phyloP scores from a whole-genome alignment of 768 basidiomycete genomes.

The Collybia sp. region DNA sequence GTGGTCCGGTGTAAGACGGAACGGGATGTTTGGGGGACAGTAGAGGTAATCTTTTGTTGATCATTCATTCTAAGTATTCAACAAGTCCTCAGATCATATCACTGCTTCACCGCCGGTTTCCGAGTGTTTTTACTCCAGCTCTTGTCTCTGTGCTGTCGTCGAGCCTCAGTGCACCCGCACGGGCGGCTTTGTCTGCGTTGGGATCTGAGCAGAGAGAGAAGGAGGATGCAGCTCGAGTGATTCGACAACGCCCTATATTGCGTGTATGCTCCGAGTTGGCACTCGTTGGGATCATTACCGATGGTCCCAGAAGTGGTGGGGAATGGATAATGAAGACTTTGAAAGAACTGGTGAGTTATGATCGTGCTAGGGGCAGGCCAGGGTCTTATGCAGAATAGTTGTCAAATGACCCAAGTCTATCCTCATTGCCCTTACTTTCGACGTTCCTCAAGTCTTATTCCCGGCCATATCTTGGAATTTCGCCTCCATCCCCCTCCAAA shows the following conservation, averaged over 20 bases:
- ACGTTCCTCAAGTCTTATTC: constrained; percentile 94
- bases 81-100: constrained; percentile 67
- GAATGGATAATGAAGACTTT: constrained; percentile 88
- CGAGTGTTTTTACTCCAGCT: constrained; percentile 70
- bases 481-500: constrained; percentile 44
- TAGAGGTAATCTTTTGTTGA: constrained; percentile 58
- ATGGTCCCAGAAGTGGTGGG: constrained; percentile 69
- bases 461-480: constrained; percentile 81
- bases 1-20: constrained; percentile 85
- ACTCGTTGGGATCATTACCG: constrained; percentile 77
- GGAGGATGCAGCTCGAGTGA: constrained; percentile 77
- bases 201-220: constrained; percentile 84
- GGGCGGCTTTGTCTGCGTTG: constrained; percentile 49
- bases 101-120: constrained; percentile 83
- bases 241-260: constrained; percentile 80
- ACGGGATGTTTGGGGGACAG: constrained; percentile 86
- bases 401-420: constrained; percentile 80
- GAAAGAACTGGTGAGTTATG: constrained; percentile 70
- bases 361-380: not conserved
- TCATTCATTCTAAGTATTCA: constrained; percentile 1
- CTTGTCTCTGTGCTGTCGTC: constrained; percentile 56
- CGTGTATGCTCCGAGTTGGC: constrained; percentile 90
- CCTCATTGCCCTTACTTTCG: constrained; percentile 84
- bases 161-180: constrained; percentile 56
- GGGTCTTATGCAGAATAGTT: constrained; percentile 43